Evolutionary conservation across 768 basidiomycete species (phyloP).

Genomic region (Coprinopsis cinerea): DNA sequence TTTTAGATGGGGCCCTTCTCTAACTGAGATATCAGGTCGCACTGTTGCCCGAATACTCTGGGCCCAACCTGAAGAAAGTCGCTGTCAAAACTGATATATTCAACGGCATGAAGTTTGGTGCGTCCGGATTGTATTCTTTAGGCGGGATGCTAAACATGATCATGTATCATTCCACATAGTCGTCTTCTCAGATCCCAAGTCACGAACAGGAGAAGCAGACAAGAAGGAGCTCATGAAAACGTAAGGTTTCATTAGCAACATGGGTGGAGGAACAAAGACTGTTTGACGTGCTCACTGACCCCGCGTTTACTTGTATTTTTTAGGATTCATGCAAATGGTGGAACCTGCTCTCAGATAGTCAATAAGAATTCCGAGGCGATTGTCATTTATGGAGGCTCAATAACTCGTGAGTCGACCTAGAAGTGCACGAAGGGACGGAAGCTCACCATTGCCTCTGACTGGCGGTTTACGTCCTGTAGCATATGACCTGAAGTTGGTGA

Average conservation of each 20-base stretch:
- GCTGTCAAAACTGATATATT: conserved; percentile 62
- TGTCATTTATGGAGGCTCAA: conserved; percentile 65
- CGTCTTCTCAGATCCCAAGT: conserved; percentile 72
- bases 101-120: conserved; percentile 74
- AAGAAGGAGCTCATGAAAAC: conserved; percentile 64
- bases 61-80: conserved; percentile 56
- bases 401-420: conserved; percentile 52
- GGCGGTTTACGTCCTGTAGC: conserved; percentile 32
- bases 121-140: conserved; percentile 20
- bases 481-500: conserved; percentile 63
- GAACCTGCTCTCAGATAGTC: conserved; percentile 56
- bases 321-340: conserved; percentile 71
- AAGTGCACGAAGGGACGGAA: not conserved
- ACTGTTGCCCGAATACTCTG: conserved; percentile 62
- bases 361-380: conserved; percentile 45
- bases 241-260: conserved; percentile 30
- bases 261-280: too few species aligned
- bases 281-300: too few species aligned
- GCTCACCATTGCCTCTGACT: not conserved
- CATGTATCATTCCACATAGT: conserved; percentile 36
- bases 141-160: not conserved
- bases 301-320: too few species aligned
- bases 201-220: conserved; percentile 57
- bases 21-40: conserved; percentile 32
- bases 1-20: not conserved